phyloP scores from a whole-genome alignment of 495 filamentous ascomycete species.

The Cladorrhinum samala region DNA sequence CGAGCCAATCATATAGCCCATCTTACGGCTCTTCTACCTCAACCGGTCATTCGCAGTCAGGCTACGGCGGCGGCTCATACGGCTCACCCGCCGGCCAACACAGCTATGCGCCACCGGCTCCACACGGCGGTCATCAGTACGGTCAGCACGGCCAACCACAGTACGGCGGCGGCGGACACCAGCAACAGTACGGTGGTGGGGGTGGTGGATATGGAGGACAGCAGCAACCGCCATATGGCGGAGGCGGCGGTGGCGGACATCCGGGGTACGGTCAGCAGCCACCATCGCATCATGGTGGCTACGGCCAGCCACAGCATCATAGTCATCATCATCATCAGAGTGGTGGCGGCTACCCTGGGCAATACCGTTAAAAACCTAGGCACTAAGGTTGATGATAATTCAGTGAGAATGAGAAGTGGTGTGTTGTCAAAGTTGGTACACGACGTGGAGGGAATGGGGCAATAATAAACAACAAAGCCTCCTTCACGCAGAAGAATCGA shows the following conservation, averaged over 20 bases:
- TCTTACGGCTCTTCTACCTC: conserved; percentile 10
- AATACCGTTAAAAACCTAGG: conserved; percentile 3
- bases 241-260: conserved; percentile 5
- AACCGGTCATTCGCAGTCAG: conserved; percentile 6
- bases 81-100: conserved; percentile 10
- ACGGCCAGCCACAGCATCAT: conserved; percentile 6
- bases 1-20: conserved; percentile 6
- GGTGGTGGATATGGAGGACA: neutral
- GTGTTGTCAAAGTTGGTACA: too few relatives aligned
- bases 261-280: conserved; percentile 12
- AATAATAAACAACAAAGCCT: too few relatives aligned
- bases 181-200: conserved; percentile 8
- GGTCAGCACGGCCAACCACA: conserved; percentile 23
- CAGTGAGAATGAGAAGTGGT: neutral
- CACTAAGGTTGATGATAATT: too few relatives aligned
- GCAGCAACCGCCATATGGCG: conserved; percentile 11
- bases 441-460: too few relatives aligned
- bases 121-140: conserved; percentile 23
- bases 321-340: conserved; percentile 10
- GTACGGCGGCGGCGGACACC: conserved; percentile 15
- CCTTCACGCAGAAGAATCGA: too few relatives aligned
- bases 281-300: conserved; percentile 13
- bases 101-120: conserved; percentile 18
- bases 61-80: conserved; percentile 6
- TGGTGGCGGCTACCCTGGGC: neutral